phyloP scores from a whole-genome alignment of 148 eudicot species.

The Drosera capensis region DNA sequence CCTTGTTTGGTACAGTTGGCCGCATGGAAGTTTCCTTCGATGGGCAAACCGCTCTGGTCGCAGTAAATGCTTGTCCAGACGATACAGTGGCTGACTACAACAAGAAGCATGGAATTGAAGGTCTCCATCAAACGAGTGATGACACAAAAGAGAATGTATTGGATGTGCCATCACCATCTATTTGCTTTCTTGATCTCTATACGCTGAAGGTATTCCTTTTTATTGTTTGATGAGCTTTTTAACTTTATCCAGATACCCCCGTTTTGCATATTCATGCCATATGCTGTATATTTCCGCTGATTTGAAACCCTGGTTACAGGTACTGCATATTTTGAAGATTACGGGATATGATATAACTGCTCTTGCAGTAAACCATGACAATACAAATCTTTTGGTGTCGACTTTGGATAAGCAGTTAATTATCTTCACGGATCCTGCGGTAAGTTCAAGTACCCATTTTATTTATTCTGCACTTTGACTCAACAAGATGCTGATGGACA shows the following conservation, averaged over 20 bases:
- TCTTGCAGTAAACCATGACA: slow-evolving; percentile 69
- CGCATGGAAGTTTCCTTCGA: slow-evolving; percentile 88
- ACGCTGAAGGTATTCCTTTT: slow-evolving; percentile 40
- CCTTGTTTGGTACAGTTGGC: slow-evolving; percentile 41
- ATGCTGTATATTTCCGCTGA: background rate
- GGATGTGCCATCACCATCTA: slow-evolving; percentile 56
- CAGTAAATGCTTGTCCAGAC: slow-evolving; percentile 43
- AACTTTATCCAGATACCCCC: background rate
- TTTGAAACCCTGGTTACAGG: slow-evolving; percentile 32
- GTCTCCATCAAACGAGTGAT: slow-evolving; percentile 14
- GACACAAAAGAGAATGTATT: slow-evolving; percentile 21
- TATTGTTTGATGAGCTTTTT: background rate
- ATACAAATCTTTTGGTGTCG: slow-evolving; percentile 88
- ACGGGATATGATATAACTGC: slow-evolving; percentile 78
- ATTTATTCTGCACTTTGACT: background rate
- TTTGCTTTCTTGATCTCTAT: slow-evolving; percentile 76
- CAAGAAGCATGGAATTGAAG: slow-evolving; percentile 14
- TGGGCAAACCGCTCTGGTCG: slow-evolving; percentile 68
- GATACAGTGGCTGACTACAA: slow-evolving; percentile 28
- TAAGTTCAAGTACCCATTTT: slow-evolving; percentile 33
- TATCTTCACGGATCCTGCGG: slow-evolving; percentile 89
- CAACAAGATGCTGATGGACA: background rate
- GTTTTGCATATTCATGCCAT: background rate
- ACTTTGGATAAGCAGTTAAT: slow-evolving; percentile 70
- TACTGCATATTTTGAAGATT: slow-evolving; percentile 53